Evolutionary conservation across 2,329 filamentous ascomycete species (phyloP).

Genomic region (Cladosporium sp.): DNA sequence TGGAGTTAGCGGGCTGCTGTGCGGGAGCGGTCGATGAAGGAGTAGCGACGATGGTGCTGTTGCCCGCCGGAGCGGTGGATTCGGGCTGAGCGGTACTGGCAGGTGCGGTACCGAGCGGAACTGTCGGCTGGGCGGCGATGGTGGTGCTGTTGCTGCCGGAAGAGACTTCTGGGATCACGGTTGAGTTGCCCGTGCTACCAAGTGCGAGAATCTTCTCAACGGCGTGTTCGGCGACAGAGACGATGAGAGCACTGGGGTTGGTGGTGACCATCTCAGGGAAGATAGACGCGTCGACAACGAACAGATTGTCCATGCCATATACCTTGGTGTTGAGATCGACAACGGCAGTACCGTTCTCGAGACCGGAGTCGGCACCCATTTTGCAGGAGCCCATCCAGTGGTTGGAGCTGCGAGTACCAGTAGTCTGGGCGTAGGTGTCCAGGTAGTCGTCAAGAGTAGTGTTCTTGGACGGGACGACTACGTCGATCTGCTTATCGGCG

Average conservation of each 20-base stretch:
- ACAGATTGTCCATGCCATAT: constrained; percentile 62
- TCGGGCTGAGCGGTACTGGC: constrained; percentile 1
- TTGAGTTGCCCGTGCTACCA: not conserved
- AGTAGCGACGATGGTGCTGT: constrained; percentile 2
- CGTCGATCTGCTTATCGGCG: constrained; percentile 53
- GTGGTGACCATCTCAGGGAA: constrained; percentile 66
- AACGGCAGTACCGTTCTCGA: constrained; percentile 40
- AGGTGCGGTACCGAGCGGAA: not conserved
- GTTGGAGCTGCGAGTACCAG: constrained; percentile 39
- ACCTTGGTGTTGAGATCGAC: constrained; percentile 50
- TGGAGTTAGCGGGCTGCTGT: not conserved
- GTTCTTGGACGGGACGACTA: constrained; percentile 51
- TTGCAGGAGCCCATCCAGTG: constrained; percentile 42
- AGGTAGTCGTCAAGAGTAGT: constrained; percentile 52
- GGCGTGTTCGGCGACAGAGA: constrained; percentile 61
- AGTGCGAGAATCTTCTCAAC: constrained; percentile 49
- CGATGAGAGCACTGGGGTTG: constrained; percentile 64
- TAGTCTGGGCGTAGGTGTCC: constrained; percentile 44
- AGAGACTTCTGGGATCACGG: not conserved
- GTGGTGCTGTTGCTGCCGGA: not conserved
- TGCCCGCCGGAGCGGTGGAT: constrained; percentile 10
- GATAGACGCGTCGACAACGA: constrained; percentile 64
- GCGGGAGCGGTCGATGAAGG: not conserved
- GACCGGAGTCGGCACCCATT: constrained; percentile 42
- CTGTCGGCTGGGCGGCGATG: not conserved